Percentiles rank a stretch among this genome's conserved stretches.
Conservation (phyloP, 495 filamentous ascomycete genomes). For the Penicillium taxi region DNA sequence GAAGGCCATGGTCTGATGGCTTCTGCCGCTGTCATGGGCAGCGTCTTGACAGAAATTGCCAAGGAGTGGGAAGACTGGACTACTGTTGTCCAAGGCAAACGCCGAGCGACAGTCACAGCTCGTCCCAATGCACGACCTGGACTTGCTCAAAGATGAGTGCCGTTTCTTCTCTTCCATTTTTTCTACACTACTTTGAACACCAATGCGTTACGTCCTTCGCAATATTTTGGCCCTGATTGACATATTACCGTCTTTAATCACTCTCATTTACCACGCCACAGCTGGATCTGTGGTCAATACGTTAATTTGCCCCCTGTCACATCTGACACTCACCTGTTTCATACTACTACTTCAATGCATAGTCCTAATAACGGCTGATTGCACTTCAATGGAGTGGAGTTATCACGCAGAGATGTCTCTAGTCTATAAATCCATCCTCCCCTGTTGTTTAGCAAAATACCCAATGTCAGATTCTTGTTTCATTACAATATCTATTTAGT, state of each 20-base stretch:
- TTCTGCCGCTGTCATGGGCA: constrained; percentile 84
- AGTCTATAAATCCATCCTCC: constrained; percentile 13
- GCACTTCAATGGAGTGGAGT: constrained; percentile 21
- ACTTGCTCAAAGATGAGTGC: constrained; percentile 8
- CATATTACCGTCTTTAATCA: constrained; percentile 5
- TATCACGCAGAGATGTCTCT: constrained; percentile 14
- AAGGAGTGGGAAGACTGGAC: constrained; percentile 95
- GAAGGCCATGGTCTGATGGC: constrained; percentile 98
- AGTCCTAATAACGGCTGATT: constrained; percentile 21
- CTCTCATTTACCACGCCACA: constrained; percentile 14
- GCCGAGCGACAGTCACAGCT: constrained; percentile 26
- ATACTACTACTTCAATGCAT: constrained; percentile 8
- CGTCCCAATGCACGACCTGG: constrained; percentile 14
- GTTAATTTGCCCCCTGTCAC: not conserved
- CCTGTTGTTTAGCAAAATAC: constrained; percentile 25
- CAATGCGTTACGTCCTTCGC: constrained; percentile 2
- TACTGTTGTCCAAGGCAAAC: constrained; percentile 48
- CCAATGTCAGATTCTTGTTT: constrained; percentile 13
- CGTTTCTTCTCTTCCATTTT: not conserved
- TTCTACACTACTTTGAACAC: not conserved
- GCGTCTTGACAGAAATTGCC: constrained; percentile 85
- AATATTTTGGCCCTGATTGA: constrained; percentile 5
- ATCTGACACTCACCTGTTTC: not conserved
- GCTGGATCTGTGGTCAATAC: constrained; percentile 22
- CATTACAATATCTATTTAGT: constrained; percentile 1